Evolutionary conservation across 2,329 filamentous ascomycete genomes (phyloP).

Genomic region (Shiraia bambusicola): DNA sequence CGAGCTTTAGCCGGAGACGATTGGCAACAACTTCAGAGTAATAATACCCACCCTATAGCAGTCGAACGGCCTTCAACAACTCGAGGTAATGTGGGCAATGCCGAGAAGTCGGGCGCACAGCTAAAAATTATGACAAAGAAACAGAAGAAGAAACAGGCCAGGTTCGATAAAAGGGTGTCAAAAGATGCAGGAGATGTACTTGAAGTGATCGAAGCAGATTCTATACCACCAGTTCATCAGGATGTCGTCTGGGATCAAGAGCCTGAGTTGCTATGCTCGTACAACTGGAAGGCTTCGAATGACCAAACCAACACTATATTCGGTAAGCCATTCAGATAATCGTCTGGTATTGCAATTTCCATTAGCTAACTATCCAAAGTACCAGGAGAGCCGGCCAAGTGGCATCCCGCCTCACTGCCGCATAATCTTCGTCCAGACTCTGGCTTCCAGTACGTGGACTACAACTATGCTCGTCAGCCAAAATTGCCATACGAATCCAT

Average conservation of each 20-base stretch:
- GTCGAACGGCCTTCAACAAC: not conserved
- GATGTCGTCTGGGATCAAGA: conserved; percentile 27
- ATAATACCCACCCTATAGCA: not conserved
- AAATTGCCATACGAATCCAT: conserved; percentile 27
- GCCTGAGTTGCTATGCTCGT: conserved; percentile 30
- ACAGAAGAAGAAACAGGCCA: conserved; percentile 17
- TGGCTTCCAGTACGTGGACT: conserved; percentile 26
- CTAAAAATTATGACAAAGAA: conserved; percentile 13
- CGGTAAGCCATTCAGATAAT: conserved; percentile 3
- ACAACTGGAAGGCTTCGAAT: conserved; percentile 29
- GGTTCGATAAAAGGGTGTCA: conserved; percentile 12
- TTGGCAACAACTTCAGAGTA: conserved; percentile 16
- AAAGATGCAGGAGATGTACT: conserved; percentile 21
- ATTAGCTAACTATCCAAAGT: conserved; percentile 14
- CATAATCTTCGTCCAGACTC: conserved; percentile 20
- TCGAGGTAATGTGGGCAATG: not conserved
- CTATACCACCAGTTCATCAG: conserved; percentile 11
- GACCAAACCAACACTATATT: conserved; percentile 31
- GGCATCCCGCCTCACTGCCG: conserved; percentile 19
- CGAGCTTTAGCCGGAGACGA: conserved; percentile 12
- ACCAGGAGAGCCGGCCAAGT: conserved; percentile 29
- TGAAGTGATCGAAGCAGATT: conserved; percentile 13
- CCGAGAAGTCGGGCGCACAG: not conserved
- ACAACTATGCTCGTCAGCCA: conserved; percentile 32
- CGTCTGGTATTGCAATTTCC: not conserved